Base-by-base conservation (phyloP, 2,329 filamentous ascomycete species). In the Ustulina deusta region DNA sequence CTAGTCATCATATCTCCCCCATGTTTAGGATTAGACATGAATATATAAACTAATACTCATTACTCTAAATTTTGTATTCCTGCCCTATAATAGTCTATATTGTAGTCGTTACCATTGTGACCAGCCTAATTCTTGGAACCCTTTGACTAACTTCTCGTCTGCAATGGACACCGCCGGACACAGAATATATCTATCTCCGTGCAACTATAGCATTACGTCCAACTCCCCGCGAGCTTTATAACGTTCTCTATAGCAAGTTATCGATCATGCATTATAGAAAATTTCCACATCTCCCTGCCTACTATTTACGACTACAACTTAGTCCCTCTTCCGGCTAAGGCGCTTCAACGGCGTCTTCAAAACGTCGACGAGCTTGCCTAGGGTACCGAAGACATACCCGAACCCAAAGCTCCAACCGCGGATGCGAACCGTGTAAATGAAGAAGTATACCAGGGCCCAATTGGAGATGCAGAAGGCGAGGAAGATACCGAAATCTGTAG, bases 361-460 rank as follows among this genome's bases (percentile, higher is more conserved):
- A 72, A 74, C 20, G 44, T 71, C 63, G 49, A 73, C 69, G 1
- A 73, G 20, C 75, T 78, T 75, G 36, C 74, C 74, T 0, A 76
- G 51, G 9, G 62, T 58, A 7, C 73, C 69, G 75, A 89, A 90
- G 2, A 91, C 29, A 49, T 79, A 80, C 0, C 87, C 87, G 65
- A 93, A 83, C 0, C 91, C 91, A 78, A 93, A 93, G 25, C 80
- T 86, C 90, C 90, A 93, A 7, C 89, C 86, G 70, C 85, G 85
- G 62, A 93, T 87, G 20, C 91, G 84, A 6, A 93, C 89, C 2
- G 88, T 90, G 79, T 91, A 94, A 64, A 93, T 89, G 75, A 94
- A 93, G 79, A 93, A 92, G 77, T 92, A 92, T 0, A 93, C 90
- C 61, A 93, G 78, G 46, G 85, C 80, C 89, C 89, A 93, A 75